Evolutionary conservation across 108 stramenopile genomes (phyloP).

Genomic region (Nitzschia sp.): DNA sequence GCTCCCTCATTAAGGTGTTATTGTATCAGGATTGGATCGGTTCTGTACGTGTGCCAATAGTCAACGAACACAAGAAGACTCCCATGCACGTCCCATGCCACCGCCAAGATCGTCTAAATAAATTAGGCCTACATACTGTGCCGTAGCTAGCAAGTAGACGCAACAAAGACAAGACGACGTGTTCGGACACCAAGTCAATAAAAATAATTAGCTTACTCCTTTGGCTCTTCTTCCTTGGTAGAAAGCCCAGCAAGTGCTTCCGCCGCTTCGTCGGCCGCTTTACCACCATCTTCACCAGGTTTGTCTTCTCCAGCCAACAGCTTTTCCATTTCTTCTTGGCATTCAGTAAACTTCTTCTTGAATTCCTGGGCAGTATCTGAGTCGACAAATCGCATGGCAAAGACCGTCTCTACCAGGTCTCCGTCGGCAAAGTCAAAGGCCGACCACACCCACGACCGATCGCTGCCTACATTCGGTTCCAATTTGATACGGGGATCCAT

Average conservation of each 20-base stretch:
- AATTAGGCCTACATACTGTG: no score
- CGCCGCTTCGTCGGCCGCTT: slow-evolving; percentile 82
- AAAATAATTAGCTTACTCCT: slow-evolving; percentile 1
- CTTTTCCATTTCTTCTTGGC: slow-evolving; percentile 86
- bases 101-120: no score
- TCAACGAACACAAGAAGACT: no score
- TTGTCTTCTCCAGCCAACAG: slow-evolving; percentile 86
- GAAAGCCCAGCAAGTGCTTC: slow-evolving; percentile 79
- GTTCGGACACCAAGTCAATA: no score
- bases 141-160: no score
- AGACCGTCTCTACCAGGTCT: slow-evolving; percentile 92
- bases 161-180: no score
- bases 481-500: slow-evolving; percentile 95
- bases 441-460: slow-evolving; percentile 98
- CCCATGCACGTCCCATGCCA: no score
- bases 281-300: slow-evolving; percentile 59
- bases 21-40: no score
- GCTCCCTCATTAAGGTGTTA: no score
- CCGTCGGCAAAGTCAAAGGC: slow-evolving; percentile 98
- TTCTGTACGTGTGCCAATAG: no score
- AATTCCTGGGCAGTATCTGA: slow-evolving; percentile 91
- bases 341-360: slow-evolving; percentile 86
- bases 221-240: slow-evolving; percentile 55
- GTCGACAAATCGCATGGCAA: slow-evolving; percentile 94
- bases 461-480: slow-evolving; percentile 93